These are phyloP conservation scores for Eremothecium sinecaudum DNA, from an alignment of 1,139 yeast genomes.

Conservation along the genomic window DNA sequence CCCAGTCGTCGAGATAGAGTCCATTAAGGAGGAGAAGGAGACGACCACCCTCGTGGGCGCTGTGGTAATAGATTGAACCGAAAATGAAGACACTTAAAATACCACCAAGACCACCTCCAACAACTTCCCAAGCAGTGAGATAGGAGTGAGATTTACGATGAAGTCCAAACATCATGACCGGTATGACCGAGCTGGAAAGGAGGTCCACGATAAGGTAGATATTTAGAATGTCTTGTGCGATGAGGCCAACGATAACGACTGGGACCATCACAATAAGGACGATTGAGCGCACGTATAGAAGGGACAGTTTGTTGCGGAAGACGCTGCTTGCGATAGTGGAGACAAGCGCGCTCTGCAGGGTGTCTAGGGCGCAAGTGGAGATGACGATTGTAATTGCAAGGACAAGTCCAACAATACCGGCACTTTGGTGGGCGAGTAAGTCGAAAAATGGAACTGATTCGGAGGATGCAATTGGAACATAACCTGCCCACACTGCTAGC, in stretches of 20 bases:
- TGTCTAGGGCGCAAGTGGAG: slow-evolving; percentile 84
- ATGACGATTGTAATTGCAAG: slow-evolving; percentile 62
- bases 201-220: slow-evolving; percentile 87
- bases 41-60: slow-evolving; percentile 70
- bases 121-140: slow-evolving; percentile 70
- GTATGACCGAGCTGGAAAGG: slow-evolving; percentile 78
- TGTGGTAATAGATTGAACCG: slow-evolving; percentile 68
- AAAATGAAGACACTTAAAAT: slow-evolving; percentile 69
- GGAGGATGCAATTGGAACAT: slow-evolving; percentile 49
- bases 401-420: slow-evolving; percentile 79
- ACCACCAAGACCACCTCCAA: slow-evolving; percentile 78
- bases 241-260: slow-evolving; percentile 72
- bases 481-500: slow-evolving; percentile 85
- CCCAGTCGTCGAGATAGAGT: slow-evolving; percentile 77
- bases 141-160: slow-evolving; percentile 47
- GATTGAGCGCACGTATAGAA: slow-evolving; percentile 58
- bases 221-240: slow-evolving; percentile 73
- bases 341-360: slow-evolving; percentile 80
- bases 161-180: slow-evolving; percentile 75
- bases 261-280: slow-evolving; percentile 77
- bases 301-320: slow-evolving; percentile 67
- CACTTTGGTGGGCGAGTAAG: slow-evolving; percentile 64
- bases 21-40: slow-evolving; percentile 67
- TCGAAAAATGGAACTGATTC: slow-evolving; percentile 59
- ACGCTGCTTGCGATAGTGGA: slow-evolving; percentile 84